Evolutionary conservation across 148 eudicot genomes (phyloP).

Genomic region (Spergularia marina): DNA sequence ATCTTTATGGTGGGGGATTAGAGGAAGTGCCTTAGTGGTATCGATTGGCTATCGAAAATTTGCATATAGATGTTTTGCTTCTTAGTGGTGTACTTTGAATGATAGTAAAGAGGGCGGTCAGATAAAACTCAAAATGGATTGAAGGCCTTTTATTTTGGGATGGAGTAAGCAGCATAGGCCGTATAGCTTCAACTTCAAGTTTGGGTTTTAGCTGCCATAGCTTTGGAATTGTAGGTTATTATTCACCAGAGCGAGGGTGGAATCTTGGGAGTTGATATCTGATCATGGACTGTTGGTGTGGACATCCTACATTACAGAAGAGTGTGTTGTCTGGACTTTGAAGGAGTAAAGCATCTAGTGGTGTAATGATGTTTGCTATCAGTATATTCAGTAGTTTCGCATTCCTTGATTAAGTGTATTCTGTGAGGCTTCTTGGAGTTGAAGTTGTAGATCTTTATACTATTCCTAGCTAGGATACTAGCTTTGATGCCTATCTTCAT

Average conservation of each 20-base stretch:
- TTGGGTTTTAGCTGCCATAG: background rate
- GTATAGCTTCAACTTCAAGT: background rate
- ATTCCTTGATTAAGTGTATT: no score
- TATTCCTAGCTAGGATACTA: no score
- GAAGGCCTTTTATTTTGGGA: background rate
- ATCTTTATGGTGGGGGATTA: background rate
- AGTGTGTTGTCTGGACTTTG: no score
- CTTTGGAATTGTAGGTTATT: background rate
- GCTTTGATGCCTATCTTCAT: no score
- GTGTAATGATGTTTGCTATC: no score
- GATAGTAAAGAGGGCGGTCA: background rate
- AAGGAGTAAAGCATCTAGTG: no score
- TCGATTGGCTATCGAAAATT: background rate
- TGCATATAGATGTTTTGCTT: background rate
- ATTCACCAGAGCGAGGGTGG: background rate
- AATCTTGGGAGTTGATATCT: background rate
- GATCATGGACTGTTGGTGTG: no score
- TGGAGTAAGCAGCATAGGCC: background rate
- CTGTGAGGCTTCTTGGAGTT: no score
- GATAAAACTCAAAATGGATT: background rate
- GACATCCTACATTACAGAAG: no score
- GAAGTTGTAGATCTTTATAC: no score
- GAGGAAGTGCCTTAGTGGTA: background rate
- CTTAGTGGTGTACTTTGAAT: background rate
- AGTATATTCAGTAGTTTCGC: no score